phyloP scores from a whole-genome alignment of 148 eudicot species.

The Diospyros kaki region DNA sequence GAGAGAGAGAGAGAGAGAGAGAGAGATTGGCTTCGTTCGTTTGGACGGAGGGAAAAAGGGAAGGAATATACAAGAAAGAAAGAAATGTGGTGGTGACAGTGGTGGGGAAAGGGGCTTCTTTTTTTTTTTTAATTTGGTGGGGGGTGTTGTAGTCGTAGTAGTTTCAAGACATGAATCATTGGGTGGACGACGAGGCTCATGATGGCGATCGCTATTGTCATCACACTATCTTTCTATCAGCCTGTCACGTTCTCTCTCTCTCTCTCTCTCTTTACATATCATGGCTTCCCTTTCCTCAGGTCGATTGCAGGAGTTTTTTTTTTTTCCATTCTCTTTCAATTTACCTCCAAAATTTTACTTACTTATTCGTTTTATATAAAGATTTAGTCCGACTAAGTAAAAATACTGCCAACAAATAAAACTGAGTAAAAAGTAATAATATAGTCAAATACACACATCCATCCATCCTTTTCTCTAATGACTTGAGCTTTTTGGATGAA shows the following conservation, averaged over 20 bases:
- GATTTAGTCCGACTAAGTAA: background rate
- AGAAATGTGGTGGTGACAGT: slow-evolving; percentile 16
- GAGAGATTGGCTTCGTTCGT: slow-evolving; percentile 3
- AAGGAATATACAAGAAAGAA: background rate
- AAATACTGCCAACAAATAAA: background rate
- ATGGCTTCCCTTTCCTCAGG: too few relatives aligned
- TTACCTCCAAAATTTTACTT: background rate
- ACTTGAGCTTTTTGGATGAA: too few relatives aligned
- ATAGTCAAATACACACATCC: too few relatives aligned
- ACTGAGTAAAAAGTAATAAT: too few relatives aligned
- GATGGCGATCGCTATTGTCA: slow-evolving; percentile 12
- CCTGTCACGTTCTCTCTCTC: background rate
- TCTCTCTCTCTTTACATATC: background rate
- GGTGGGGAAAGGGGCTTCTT: background rate
- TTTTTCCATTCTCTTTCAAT: background rate
- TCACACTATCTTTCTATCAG: background rate
- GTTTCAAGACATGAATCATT: slow-evolving; percentile 49
- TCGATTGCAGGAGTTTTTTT: background rate
- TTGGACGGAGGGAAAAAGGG: background rate
- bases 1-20: slow-evolving; percentile 6
- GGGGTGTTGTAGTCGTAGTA: background rate
- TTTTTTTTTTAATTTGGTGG: background rate
- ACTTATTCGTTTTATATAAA: background rate
- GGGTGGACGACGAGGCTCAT: slow-evolving; percentile 27
- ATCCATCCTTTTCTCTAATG: too few relatives aligned